Evolutionary conservation across 1,284 basidiomycete genomes (phyloP).

Genomic region (Chondrostereum purpureum): DNA sequence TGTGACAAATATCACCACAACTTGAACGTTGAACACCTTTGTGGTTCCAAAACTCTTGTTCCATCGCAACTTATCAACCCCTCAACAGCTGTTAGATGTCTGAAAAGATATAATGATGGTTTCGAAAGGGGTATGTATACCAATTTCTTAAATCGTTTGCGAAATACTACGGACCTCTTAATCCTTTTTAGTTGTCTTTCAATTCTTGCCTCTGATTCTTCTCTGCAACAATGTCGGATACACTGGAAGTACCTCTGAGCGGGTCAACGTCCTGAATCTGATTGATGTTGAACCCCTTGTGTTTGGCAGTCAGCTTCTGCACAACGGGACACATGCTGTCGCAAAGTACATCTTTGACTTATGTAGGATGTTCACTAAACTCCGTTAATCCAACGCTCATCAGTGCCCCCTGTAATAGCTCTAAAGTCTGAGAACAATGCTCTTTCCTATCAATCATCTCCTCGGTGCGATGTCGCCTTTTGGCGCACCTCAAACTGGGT

Average conservation of each 20-base stretch:
- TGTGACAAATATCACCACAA: too few relatives aligned
- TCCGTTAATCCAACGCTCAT: conserved; percentile 2
- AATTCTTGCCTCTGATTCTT: too few relatives aligned
- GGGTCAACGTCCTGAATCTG: conserved; percentile 42
- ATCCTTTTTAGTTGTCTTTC: too few relatives aligned
- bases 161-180: too few relatives aligned
- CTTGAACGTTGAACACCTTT: too few relatives aligned
- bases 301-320: conserved; percentile 49
- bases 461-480: conserved; percentile 59
- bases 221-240: too few relatives aligned
- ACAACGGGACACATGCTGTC: conserved; percentile 56
- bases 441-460: conserved; percentile 60
- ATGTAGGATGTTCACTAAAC: conserved; percentile 40
- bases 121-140: too few relatives aligned
- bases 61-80: too few relatives aligned
- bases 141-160: too few relatives aligned
- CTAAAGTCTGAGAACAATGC: conserved; percentile 60
- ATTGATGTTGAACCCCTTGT: conserved; percentile 55
- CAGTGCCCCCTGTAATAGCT: conserved; percentile 32
- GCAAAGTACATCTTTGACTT: conserved; percentile 78
- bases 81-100: neutral
- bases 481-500: conserved; percentile 65
- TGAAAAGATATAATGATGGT: neutral
- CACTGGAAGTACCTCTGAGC: too few relatives aligned
- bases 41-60: too few relatives aligned